Conservation (phyloP, 2,329 filamentous ascomycete genomes). For the Pseudogymnoascus sp. region DNA sequence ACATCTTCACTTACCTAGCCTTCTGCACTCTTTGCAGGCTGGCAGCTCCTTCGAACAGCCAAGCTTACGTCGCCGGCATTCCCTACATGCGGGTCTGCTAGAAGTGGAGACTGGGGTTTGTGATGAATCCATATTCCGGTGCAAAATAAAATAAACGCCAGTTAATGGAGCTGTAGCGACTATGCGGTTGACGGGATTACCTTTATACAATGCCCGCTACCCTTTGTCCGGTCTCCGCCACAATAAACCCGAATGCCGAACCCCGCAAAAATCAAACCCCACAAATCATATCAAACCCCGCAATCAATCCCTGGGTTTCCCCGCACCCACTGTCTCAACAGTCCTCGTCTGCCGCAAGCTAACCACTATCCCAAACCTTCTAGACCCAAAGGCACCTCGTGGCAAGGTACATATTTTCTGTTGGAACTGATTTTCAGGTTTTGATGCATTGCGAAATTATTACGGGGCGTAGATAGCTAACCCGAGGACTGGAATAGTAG, state of each 20-base stretch:
- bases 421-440: not conserved
- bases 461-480: not conserved
- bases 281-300: not conserved
- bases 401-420: not conserved
- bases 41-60: constrained; percentile 29
- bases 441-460: not conserved
- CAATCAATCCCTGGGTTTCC: not conserved
- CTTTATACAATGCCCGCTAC: not conserved
- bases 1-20: constrained; percentile 20
- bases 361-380: not conserved
- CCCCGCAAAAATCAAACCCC: not conserved
- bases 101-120: not conserved
- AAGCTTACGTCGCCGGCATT: constrained; percentile 29
- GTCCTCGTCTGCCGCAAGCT: not conserved
- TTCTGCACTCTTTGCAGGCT: constrained; percentile 26
- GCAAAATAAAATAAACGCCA: not conserved
- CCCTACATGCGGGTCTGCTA: constrained; percentile 25
- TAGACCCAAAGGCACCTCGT: not conserved
- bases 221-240: not conserved
- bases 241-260: not conserved
- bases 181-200: not conserved
- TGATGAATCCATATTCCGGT: not conserved
- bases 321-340: not conserved
- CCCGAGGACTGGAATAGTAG: not conserved
- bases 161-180: not conserved